Evolutionary conservation across 2,329 filamentous ascomycete species (phyloP), one percentile per base, ranked within the genome.

Genomic region (Pseudogymnoascus sp.): DNA sequence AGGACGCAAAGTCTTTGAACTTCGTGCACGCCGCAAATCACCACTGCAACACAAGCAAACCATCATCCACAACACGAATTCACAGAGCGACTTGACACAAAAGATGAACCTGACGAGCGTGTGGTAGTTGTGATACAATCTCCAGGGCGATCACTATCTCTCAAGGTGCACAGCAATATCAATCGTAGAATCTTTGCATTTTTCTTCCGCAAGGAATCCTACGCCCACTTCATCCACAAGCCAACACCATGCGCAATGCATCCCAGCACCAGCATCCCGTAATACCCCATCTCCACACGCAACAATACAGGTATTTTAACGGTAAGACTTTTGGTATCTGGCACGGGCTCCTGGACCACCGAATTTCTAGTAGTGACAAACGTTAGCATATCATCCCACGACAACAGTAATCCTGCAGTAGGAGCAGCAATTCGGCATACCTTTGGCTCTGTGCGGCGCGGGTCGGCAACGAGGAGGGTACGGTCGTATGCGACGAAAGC

Each of bases 261-360:
- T 66, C 67, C 70, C 67, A 65, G 62, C 66, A 62, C 67, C 65
- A 64, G 64, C 61, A 65, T 66, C 63, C 47, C 47, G 58, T 60
- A 68, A 64, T 65, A 60, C 63, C 65, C 63, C 63, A 65, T 64
- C 64, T 63, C 91, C 93, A 96, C 92, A 92, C 91, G 88, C 96
- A 96, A 71, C 92, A 96, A 84, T 97, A 97, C 85, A 97, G 93
- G 92, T 91, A 97, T 77, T 63, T 91, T 93, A 96, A 92, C 92
- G 91, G 88, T 97, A 96, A 72, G 92, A 96, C 85, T 97, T 97
- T 85, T 97, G 93, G 92, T 91, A 97, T 77, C 92, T 89, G 76
- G 93, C 84, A 77, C 93, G 89, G 77, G 94, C 93, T 86, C 93
- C 93, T 73, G 86, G 89, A 90, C 89, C 90, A 78, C 87, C 87